phyloP scores from a whole-genome alignment of 2,329 filamentous ascomycete species.

The Botryotinia narcissicola region DNA sequence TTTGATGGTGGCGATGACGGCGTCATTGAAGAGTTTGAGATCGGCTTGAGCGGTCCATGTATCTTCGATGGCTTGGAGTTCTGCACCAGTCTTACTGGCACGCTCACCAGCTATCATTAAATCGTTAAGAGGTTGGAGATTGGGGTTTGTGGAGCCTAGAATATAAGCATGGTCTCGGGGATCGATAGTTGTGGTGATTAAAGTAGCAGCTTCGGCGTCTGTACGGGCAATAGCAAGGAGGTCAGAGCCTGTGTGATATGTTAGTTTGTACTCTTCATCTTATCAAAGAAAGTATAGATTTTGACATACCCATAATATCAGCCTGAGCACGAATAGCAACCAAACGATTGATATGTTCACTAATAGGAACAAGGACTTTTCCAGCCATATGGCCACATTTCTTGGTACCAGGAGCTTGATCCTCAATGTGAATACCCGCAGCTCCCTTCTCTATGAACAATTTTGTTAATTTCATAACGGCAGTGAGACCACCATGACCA shows the following conservation, averaged over 20 bases:
- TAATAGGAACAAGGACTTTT: slow-evolving; percentile 94
- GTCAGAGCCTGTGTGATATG: slow-evolving; percentile 59
- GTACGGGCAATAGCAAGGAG: slow-evolving; percentile 90
- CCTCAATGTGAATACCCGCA: slow-evolving; percentile 97
- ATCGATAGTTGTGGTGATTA: slow-evolving; percentile 96
- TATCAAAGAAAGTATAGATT: neutral
- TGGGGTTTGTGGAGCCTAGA: slow-evolving; percentile 81
- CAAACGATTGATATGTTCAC: slow-evolving; percentile 96
- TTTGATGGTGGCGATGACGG: slow-evolving; percentile 79
- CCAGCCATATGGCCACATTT: slow-evolving; percentile 99
- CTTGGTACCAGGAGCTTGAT: slow-evolving; percentile 97
- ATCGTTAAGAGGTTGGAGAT: slow-evolving; percentile 79
- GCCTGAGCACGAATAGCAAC: slow-evolving; percentile 96
- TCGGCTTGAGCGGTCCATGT: slow-evolving; percentile 75
- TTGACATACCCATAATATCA: slow-evolving; percentile 82
- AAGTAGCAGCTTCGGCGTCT: slow-evolving; percentile 94
- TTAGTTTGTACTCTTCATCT: neutral
- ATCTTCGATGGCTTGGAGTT: slow-evolving; percentile 91
- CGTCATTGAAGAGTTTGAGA: slow-evolving; percentile 87
- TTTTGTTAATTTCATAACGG: slow-evolving; percentile 99
- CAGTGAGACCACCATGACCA: slow-evolving; percentile 94
- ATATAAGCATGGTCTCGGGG: slow-evolving; percentile 94
- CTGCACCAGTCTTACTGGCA: slow-evolving; percentile 72
- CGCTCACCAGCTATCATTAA: slow-evolving; percentile 85
- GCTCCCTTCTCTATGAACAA: slow-evolving; percentile 95